Evolutionary conservation across 352 stramenopile species (phyloP), one percentile per base, ranked within the genome.

Genomic region (Globisporangium spiculum): DNA sequence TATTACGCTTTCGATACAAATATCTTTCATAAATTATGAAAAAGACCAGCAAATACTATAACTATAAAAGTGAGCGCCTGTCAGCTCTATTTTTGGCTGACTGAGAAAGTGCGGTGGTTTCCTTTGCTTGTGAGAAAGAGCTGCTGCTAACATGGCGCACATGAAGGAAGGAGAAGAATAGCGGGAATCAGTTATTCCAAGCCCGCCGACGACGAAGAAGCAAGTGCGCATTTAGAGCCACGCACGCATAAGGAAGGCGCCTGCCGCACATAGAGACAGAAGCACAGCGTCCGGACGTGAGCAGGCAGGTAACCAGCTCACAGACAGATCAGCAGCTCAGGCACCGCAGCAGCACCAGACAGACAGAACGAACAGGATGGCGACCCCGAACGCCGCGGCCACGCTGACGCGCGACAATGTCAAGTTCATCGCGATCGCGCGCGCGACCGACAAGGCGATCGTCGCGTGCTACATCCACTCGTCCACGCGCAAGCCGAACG

Each of bases 361-460:
- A 75, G 36, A 48, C 54, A 64, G 9, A 7, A 60, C 14, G 38
- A n/a, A 1, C 44, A 70, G 6, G 18, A 65, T 65, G 65, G 63
- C 65, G 20, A 70, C 65, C 46, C 66, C 69, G 48, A 76, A 75
- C 38, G 56, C 57, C 34, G 27, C 67, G 52, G 75, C 63, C 61
- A 75, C 88, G 57, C 63, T 96, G 60, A 93, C 81, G 44, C 77
- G 80, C 58, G 86, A 91, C 75, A 94, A 96, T 56, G 72, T 92
- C 76, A 93, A 93, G 82, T 94, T 94, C 68, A 56, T 94, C 57
- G 85, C 83, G 58, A 89, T 94, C 55, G 87, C 87, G 27, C 84
- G 87, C 10, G 87, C 85, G 26, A 90, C 83, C 7, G 87, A 94
- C 74, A 94, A 94, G 75, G 78, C 82, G 55, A 84, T 94, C 65